Base-by-base conservation (phyloP, 2,329 filamentous ascomycete species). In the Teratosphaeria zuluensis region DNA sequence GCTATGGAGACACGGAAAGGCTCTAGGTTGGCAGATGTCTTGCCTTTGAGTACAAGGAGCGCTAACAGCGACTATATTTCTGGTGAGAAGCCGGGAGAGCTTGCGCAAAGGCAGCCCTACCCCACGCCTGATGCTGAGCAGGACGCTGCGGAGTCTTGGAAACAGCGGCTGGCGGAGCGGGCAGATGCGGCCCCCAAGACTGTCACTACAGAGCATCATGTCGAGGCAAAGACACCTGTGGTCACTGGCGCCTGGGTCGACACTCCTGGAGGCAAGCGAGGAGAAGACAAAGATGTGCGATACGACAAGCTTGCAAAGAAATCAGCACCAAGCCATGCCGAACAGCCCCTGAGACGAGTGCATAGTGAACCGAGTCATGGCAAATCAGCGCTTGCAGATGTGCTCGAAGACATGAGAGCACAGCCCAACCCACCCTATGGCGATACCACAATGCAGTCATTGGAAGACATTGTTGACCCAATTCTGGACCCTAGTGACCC, bases 211-310 rank as follows among this genome's bases (percentile, higher is more conserved):
- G 42, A 48, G 42, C 42, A 48, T 8, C 4, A 11, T n/a, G 42
- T 11, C 9, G 57, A 61, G 14, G 65, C 70, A 5, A 76, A 76
- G 58, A 79, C 77, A 3, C 77, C 77, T 12, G 65, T 74, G 2
- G 76, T 78, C 6, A 78, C 74, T 53, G 77, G 77, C 28, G 77
- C 73, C 28, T 79, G 77, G 77, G 66, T 79, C 33, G 77, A 79
- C 51, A 80, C 77, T 2, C 76, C 76, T 32, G 58, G 32, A 6
- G 54, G 52, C 32, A 31, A 35, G n/a, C 28, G 19, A 28, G 4
- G 16, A 16, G 24, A 11, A 24, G 32, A 35, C 4, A n/a, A 1
- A 35, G 24, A 5, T 53, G 7, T 28, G 42, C 42, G 1, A 11
- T 56, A 56, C 28, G 59, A 51, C 16, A 51, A 32, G 31, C 12